phyloP scores from a whole-genome alignment of 768 basidiomycete species.

The Chalciporus pseudorubinellus region DNA sequence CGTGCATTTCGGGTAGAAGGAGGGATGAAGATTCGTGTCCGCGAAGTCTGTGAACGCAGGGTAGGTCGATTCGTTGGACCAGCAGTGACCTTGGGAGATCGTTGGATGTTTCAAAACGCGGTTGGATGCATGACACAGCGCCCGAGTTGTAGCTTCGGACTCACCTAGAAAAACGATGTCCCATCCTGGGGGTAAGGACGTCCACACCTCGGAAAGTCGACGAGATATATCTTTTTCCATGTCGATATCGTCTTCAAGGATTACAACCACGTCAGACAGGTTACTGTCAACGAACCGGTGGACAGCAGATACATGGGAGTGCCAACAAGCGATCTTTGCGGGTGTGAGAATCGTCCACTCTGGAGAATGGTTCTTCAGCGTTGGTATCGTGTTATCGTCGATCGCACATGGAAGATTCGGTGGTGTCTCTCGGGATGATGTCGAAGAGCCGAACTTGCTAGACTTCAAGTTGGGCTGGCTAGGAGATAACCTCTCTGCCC shows the following conservation, averaged over 20 bases:
- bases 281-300: slow-evolving; percentile 36
- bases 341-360: slow-evolving; percentile 53
- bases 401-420: slow-evolving; percentile 42
- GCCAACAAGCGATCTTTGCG: slow-evolving; percentile 68
- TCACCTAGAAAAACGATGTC: slow-evolving; percentile 72
- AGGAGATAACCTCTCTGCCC: slow-evolving; percentile 9
- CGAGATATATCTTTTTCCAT: slow-evolving; percentile 61
- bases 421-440: slow-evolving; percentile 14
- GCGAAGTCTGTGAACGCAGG: slow-evolving; percentile 33
- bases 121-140: neutral
- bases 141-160: slow-evolving; percentile 12
- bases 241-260: slow-evolving; percentile 81
- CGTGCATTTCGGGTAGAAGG: slow-evolving; percentile 63
- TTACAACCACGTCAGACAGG: slow-evolving; percentile 40
- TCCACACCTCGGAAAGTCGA: slow-evolving; percentile 47
- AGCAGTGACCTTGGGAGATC: slow-evolving; percentile 61
- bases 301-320: slow-evolving; percentile 60
- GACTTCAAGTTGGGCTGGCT: neutral
- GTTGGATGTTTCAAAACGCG: neutral
- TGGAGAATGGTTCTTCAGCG: slow-evolving; percentile 38
- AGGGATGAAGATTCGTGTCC: slow-evolving; percentile 48
- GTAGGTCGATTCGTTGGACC: slow-evolving; percentile 64
- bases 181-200: slow-evolving; percentile 56
- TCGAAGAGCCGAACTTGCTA: neutral
- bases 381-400: slow-evolving; percentile 37